A percentile compares a stretch with the other conserved stretches of the same genome.
Conservation (phyloP, 495 filamentous ascomycete genomes). For the Annulohypoxylon nitens region DNA sequence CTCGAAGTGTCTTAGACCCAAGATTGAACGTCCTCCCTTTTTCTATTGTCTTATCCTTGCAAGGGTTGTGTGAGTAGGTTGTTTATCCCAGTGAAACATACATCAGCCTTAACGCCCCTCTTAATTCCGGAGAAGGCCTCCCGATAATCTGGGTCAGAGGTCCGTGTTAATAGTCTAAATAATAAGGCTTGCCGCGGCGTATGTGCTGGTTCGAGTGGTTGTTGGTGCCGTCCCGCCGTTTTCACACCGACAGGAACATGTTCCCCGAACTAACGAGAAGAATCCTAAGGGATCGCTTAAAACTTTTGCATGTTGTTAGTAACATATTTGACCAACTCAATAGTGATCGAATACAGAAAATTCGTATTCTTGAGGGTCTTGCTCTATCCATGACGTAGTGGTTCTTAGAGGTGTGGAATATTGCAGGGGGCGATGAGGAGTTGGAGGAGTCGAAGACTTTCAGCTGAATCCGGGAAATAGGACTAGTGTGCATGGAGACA, state of each 20-base stretch:
- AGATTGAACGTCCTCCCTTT: not conserved
- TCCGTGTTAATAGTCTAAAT: not conserved
- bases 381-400: not conserved
- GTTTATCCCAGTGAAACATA: conserved; percentile 15
- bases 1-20: not conserved
- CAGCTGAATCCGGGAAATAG: conserved; percentile 10
- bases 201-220: not conserved
- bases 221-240: not conserved
- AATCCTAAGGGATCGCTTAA: not conserved
- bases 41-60: not conserved
- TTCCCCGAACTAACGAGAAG: not conserved
- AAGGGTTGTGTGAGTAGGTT: not conserved
- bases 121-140: conserved; percentile 1
- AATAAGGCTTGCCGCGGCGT: not conserved
- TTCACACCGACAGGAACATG: not conserved
- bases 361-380: not conserved
- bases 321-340: not conserved
- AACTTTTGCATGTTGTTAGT: not conserved
- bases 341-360: not conserved
- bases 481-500: conserved; percentile 25
- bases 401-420: not conserved
- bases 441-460: conserved; percentile 1
- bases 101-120: conserved; percentile 22
- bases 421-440: not conserved
- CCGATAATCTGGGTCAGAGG: conserved; percentile 12